Percentiles rank a stretch among this genome's conserved stretches.
phyloP scores from a whole-genome alignment of 139 green algal genomes.

The Penium margaritaceum region DNA sequence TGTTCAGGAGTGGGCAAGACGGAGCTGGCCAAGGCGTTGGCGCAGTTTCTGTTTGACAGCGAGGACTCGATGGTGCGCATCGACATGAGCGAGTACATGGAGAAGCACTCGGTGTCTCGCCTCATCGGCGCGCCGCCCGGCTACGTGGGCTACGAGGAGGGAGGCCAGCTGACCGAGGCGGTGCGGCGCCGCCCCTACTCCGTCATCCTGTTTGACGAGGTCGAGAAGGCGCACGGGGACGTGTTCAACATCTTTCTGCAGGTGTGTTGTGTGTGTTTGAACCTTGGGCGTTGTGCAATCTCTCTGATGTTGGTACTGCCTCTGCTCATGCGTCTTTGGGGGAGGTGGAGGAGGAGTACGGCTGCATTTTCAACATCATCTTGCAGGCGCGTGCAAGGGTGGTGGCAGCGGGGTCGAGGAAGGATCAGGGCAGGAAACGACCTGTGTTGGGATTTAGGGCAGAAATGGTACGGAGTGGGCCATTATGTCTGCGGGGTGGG shows the following conservation, averaged over 20 bases:
- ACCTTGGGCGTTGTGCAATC: too few species aligned
- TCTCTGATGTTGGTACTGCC: too few species aligned
- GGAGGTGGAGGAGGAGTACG: too few species aligned
- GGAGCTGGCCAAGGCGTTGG: slow-evolving; percentile 89
- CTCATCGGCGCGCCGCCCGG: slow-evolving; percentile 84
- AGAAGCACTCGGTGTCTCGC: slow-evolving; percentile 69
- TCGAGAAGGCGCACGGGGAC: slow-evolving; percentile 72
- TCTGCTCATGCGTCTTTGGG: too few species aligned
- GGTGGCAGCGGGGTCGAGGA: too few species aligned
- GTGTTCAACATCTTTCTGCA: slow-evolving; percentile 82
- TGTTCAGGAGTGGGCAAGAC: slow-evolving; percentile 91
- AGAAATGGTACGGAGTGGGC: too few species aligned
- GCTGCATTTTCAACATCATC: too few species aligned
- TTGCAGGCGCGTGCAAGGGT: too few species aligned
- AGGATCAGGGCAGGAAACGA: too few species aligned
- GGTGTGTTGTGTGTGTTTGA: too few species aligned
- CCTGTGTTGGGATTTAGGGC: too few species aligned
- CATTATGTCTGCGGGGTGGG: too few species aligned
- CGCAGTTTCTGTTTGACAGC: slow-evolving; percentile 80
- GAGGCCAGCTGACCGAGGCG: slow-evolving; percentile 90
- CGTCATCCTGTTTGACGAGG: slow-evolving; percentile 68
- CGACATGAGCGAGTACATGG: slow-evolving; percentile 91
- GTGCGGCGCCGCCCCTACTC: slow-evolving; percentile 54
- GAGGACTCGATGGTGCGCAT: slow-evolving; percentile 81
- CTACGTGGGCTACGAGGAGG: slow-evolving; percentile 94